Percentiles rank a stretch among this genome's conserved stretches.
phyloP scores from a whole-genome alignment of 805 yeast genomes.

The Schwanniomyces occidentalis region DNA sequence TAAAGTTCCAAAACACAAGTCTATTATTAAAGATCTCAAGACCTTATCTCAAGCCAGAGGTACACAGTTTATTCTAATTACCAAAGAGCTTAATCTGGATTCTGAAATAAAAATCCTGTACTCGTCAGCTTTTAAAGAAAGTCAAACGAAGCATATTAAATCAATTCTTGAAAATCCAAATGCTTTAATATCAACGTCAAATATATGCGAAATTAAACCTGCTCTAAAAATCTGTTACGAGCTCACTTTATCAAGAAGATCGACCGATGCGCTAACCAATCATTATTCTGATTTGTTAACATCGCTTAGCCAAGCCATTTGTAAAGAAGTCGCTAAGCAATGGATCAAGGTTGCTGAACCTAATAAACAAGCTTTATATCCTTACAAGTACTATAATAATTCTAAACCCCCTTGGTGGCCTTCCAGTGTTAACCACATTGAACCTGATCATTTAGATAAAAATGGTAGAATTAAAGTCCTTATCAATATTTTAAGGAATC shows the following conservation, averaged over 20 bases:
- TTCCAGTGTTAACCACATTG: conserved; percentile 52
- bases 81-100: neutral
- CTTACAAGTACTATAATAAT: conserved; percentile 54
- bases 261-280: conserved; percentile 6
- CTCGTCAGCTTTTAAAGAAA: neutral
- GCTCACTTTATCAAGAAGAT: conserved; percentile 3
- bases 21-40: neutral
- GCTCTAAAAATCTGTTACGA: conserved; percentile 6
- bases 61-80: neutral
- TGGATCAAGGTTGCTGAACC: conserved; percentile 73
- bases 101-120: neutral
- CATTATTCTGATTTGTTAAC: conserved; percentile 19
- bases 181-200: neutral
- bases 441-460: conserved; percentile 73
- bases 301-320: conserved; percentile 29
- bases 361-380: conserved; percentile 58
- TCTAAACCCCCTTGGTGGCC: conserved; percentile 79
- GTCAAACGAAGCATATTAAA: conserved; percentile 2
- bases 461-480: conserved; percentile 54
- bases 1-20: neutral
- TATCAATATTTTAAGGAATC: conserved; percentile 34
- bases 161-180: conserved; percentile 4
- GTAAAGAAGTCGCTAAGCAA: conserved; percentile 62
- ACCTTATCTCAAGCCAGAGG: neutral
- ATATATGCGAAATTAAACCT: conserved; percentile 12